phyloP scores from a whole-genome alignment of 345 rosid species.

The Lepidium aucheri region DNA sequence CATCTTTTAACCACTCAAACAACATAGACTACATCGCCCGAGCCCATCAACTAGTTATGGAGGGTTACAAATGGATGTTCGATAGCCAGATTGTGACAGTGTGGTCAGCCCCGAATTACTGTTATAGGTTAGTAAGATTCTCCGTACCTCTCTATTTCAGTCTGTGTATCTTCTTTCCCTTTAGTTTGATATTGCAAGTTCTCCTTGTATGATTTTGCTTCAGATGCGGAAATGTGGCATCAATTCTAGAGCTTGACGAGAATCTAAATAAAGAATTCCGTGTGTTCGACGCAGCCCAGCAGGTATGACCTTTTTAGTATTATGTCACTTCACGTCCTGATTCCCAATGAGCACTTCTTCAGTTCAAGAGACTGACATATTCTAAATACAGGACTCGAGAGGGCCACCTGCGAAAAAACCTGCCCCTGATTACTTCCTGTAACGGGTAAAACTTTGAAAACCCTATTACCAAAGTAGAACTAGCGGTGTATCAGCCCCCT shows the following conservation, averaged over 20 bases:
- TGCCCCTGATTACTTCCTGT: conserved; percentile 94
- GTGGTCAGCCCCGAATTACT: conserved; percentile 99
- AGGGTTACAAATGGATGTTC: conserved; percentile 98
- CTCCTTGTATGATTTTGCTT: conserved; percentile 11
- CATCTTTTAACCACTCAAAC: conserved; percentile 80
- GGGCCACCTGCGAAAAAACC: conserved; percentile 84
- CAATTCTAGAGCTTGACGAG: conserved; percentile 86
- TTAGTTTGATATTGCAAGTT: neutral
- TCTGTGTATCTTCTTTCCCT: neutral
- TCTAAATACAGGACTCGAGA: conserved; percentile 69
- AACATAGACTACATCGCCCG: conserved; percentile 81
- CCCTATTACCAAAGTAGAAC: neutral
- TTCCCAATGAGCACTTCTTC: neutral
- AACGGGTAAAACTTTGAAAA: conserved; percentile 15
- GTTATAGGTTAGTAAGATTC: conserved; percentile 61
- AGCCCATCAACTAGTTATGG: conserved; percentile 99
- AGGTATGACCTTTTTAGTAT: conserved; percentile 34
- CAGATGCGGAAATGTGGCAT: conserved; percentile 97
- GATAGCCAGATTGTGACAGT: conserved; percentile 90
- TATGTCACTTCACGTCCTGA: neutral
- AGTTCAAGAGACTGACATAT: neutral
- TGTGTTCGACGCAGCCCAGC: conserved; percentile 95
- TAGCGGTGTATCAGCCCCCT: neutral
- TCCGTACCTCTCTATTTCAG: neutral
- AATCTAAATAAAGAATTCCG: conserved; percentile 71